These are phyloP conservation scores for Boletus sensibilis DNA, from an alignment of 768 basidiomycete genomes.

Conservation along the genomic window DNA sequence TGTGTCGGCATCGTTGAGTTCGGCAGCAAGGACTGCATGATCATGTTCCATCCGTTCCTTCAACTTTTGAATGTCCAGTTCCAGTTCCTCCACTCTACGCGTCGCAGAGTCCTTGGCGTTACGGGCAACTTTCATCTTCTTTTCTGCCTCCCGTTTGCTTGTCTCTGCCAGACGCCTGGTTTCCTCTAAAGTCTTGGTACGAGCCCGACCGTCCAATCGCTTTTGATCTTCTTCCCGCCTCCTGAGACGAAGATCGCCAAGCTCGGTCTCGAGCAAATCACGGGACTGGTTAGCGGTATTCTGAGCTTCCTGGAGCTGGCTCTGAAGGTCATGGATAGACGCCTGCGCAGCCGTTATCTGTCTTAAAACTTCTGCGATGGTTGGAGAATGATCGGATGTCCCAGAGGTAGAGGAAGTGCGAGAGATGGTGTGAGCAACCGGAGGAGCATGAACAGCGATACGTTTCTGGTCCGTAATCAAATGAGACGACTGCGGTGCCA, in stretches of 20 bases:
- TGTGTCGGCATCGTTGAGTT: conserved; percentile 41
- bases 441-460: conserved; percentile 28
- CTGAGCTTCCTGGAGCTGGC: conserved; percentile 66
- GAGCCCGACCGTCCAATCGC: conserved; percentile 75
- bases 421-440: conserved; percentile 23
- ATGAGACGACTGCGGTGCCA: conserved; percentile 24
- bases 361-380: conserved; percentile 70
- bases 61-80: conserved; percentile 58
- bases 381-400: conserved; percentile 60
- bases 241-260: conserved; percentile 67
- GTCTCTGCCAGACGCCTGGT: conserved; percentile 79
- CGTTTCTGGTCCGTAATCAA: conserved; percentile 26
- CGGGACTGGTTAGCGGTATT: conserved; percentile 56
- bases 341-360: conserved; percentile 66
- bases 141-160: conserved; percentile 81
- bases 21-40: conserved; percentile 48
- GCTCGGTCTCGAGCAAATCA: conserved; percentile 64
- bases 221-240: conserved; percentile 83
- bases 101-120: conserved; percentile 59
- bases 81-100: conserved; percentile 56
- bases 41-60: conserved; percentile 57
- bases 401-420: conserved; percentile 22
- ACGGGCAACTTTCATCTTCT: conserved; percentile 73
- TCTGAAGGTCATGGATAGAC: conserved; percentile 64
- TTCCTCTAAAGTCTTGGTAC: conserved; percentile 86